Evolutionary conservation across 164 flowering plant species (phyloP).

Genomic region (grape (Vitis vinifera)): DNA sequence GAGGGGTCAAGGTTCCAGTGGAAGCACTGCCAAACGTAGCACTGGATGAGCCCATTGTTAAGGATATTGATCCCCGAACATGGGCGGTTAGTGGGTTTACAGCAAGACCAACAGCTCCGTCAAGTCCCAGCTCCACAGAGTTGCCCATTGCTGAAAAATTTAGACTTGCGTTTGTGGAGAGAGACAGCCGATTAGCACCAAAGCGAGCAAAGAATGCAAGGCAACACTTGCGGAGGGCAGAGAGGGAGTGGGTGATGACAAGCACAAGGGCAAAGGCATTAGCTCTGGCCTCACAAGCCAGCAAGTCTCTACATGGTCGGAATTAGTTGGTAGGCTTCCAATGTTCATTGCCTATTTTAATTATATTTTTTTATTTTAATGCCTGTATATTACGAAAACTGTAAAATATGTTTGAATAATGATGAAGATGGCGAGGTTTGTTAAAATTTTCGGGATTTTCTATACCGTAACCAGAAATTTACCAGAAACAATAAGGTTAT

Average conservation of each 20-base stretch:
- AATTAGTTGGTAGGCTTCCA: constrained; percentile 7
- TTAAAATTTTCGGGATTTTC: too few species aligned
- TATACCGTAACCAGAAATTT: too few species aligned
- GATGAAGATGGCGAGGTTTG: too few species aligned
- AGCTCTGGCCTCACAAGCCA: constrained; percentile 59
- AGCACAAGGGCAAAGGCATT: constrained; percentile 65
- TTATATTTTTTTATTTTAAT: too few species aligned
- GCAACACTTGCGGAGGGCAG: constrained; percentile 82
- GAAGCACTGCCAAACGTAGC: constrained; percentile 56
- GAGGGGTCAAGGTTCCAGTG: constrained; percentile 53
- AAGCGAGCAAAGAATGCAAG: constrained; percentile 95
- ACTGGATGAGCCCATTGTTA: constrained; percentile 58
- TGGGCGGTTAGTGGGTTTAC: constrained; percentile 52
- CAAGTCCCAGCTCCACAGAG: constrained; percentile 31
- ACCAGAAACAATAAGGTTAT: too few species aligned
- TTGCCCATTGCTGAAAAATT: constrained; percentile 84
- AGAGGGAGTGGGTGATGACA: constrained; percentile 63
- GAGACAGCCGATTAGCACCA: constrained; percentile 77
- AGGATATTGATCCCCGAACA: constrained; percentile 69
- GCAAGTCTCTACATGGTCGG: constrained; percentile 34
- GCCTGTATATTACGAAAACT: not conserved
- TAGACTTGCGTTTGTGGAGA: constrained; percentile 86
- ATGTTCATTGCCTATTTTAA: too few species aligned
- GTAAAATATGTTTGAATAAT: too few species aligned
- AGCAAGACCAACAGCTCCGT: constrained; percentile 21